Percentiles rank a stretch among this genome's conserved stretches.
Evolutionary conservation across 2,329 filamentous ascomycete genomes (phyloP).

Genomic region (Penicillium digitatum): DNA sequence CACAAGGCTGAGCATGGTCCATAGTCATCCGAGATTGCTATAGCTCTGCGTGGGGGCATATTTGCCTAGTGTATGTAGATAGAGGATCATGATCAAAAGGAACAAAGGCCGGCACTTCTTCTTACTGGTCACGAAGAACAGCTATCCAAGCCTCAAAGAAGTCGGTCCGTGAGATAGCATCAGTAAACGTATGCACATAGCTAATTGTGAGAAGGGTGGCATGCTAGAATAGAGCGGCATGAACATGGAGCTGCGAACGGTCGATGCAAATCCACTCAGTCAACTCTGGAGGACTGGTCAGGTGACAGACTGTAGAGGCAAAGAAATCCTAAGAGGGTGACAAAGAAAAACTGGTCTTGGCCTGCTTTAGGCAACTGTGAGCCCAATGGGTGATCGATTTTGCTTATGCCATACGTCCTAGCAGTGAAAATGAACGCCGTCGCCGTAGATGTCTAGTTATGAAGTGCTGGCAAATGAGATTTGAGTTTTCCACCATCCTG

Average conservation of each 20-base stretch:
- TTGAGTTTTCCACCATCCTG: too few relatives aligned
- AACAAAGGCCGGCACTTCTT: too few relatives aligned
- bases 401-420: conserved; percentile 31
- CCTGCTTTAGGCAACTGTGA: not conserved
- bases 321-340: not conserved
- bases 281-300: not conserved
- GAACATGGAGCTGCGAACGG: not conserved
- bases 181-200: not conserved
- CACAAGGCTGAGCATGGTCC: too few relatives aligned
- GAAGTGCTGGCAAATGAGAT: too few relatives aligned
- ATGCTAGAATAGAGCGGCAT: not conserved
- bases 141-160: not conserved
- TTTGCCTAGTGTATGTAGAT: too few relatives aligned
- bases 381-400: conserved; percentile 44
- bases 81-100: too few relatives aligned
- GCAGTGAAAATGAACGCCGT: conserved; percentile 45
- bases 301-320: not conserved
- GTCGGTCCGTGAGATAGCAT: not conserved
- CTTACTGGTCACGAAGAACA: not conserved
- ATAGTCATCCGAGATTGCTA: too few relatives aligned
- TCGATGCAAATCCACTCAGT: not conserved
- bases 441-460: too few relatives aligned
- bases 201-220: not conserved
- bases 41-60: too few relatives aligned
- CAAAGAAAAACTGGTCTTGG: not conserved